Evolutionary conservation across 805 yeast species (phyloP).

Genomic region (Lipomyces starkeyi): DNA sequence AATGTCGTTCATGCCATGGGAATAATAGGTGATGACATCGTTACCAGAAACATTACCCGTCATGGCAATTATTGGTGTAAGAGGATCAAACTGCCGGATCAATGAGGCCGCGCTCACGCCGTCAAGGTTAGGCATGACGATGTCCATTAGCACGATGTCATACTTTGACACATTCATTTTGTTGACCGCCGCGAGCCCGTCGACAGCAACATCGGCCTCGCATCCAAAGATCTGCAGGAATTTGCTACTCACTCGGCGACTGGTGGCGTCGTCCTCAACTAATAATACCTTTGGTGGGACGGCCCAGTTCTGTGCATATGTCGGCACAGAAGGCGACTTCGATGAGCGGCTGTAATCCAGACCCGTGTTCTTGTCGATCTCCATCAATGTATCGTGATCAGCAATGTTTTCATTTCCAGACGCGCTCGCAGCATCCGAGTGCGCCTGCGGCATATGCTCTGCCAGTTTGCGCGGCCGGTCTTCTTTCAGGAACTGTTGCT

Average conservation of each 20-base stretch:
- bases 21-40: slow-evolving; percentile 63
- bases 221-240: slow-evolving; percentile 88
- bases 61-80: slow-evolving; percentile 93
- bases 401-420: slow-evolving; percentile 23
- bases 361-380: slow-evolving; percentile 17
- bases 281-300: slow-evolving; percentile 57
- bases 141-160: slow-evolving; percentile 62
- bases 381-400: slow-evolving; percentile 26
- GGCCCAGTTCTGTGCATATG: slow-evolving; percentile 39
- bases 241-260: slow-evolving; percentile 81
- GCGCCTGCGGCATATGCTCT: slow-evolving; percentile 19
- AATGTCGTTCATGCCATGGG: slow-evolving; percentile 76
- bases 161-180: slow-evolving; percentile 71
- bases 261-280: slow-evolving; percentile 63
- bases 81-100: slow-evolving; percentile 80
- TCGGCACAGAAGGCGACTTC: slow-evolving; percentile 29
- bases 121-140: slow-evolving; percentile 62
- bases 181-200: slow-evolving; percentile 86
- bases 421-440: slow-evolving; percentile 1
- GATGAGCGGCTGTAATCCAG: slow-evolving; percentile 29
- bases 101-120: slow-evolving; percentile 87
- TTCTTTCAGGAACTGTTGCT: slow-evolving; percentile 33
- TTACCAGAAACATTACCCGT: slow-evolving; percentile 86
- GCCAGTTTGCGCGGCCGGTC: slow-evolving; percentile 28
- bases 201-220: slow-evolving; percentile 88